Evolutionary conservation across 169 alveolate species (phyloP).

Genomic region (Babesia ovata): DNA sequence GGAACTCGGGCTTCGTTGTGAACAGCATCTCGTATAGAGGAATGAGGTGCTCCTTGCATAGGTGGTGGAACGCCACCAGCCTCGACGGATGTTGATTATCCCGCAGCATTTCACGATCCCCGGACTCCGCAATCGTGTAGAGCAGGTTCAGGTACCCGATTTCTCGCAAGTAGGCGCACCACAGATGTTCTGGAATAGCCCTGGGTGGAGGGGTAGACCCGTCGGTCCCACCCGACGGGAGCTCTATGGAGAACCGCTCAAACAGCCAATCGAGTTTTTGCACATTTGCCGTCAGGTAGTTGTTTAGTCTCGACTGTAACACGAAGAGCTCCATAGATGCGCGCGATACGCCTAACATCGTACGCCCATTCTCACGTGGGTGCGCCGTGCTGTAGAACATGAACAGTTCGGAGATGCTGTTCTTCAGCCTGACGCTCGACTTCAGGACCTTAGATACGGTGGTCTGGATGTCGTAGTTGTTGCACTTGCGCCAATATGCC

Average conservation of each 20-base stretch:
- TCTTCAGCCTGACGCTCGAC: conserved; percentile 74
- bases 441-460: conserved; percentile 70
- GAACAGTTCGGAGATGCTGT: conserved; percentile 71
- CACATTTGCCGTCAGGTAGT: conserved; percentile 55
- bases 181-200: conserved; percentile 73
- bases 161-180: conserved; percentile 76
- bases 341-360: conserved; percentile 57
- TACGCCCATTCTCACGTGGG: conserved; percentile 34
- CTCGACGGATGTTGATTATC: conserved; percentile 76
- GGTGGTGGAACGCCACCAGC: conserved; percentile 76
- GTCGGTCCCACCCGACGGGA: neutral
- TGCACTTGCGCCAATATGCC: conserved; percentile 71
- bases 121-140: conserved; percentile 70
- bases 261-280: conserved; percentile 68
- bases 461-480: conserved; percentile 72
- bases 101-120: conserved; percentile 43
- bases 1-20: conserved; percentile 64
- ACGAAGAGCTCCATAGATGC: conserved; percentile 67
- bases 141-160: conserved; percentile 76
- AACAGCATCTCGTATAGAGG: conserved; percentile 54
- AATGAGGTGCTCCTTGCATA: conserved; percentile 69
- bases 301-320: conserved; percentile 56
- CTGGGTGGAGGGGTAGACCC: conserved; percentile 27
- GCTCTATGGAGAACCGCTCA: conserved; percentile 72
- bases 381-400: conserved; percentile 50